Conservation (phyloP, 345 rosid genomes). For the Dipteronia sinensis region DNA sequence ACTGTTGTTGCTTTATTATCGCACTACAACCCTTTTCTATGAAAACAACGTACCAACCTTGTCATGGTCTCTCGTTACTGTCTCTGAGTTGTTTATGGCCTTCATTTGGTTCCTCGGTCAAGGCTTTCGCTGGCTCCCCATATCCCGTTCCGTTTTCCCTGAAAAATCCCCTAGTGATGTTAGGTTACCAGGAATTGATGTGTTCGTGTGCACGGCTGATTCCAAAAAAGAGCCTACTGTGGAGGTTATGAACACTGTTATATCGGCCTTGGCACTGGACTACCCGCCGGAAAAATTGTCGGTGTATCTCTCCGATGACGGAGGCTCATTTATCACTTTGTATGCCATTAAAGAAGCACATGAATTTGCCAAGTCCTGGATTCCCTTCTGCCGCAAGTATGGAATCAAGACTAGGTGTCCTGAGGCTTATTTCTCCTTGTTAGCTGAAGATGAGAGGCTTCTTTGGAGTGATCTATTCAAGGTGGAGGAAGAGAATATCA, state of each 20-base stretch:
- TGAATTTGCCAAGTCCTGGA: conserved; percentile 43
- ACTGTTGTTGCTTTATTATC: conserved; percentile 23
- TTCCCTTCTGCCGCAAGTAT: conserved; percentile 45
- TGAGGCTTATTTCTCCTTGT: conserved; percentile 31
- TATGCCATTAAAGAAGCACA: conserved; percentile 41
- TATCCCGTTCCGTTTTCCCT: conserved; percentile 30
- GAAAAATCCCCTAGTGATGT: conserved; percentile 24
- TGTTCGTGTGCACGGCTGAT: conserved; percentile 55
- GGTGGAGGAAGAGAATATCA: conserved; percentile 21
- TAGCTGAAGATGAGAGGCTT: conserved; percentile 20
- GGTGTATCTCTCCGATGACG: conserved; percentile 58
- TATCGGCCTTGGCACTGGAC: conserved; percentile 55
- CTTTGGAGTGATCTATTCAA: conserved; percentile 3
- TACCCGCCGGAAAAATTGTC: conserved; percentile 51
- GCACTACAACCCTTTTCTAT: not conserved
- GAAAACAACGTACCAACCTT: not conserved
- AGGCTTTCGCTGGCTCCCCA: conserved; percentile 42
- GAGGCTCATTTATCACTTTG: conserved; percentile 40
- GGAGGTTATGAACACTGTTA: conserved; percentile 47
- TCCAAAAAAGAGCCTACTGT: conserved; percentile 50
- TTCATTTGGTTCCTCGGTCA: conserved; percentile 44
- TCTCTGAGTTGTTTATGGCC: conserved; percentile 28
- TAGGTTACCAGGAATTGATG: conserved; percentile 46
- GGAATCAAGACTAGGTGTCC: conserved; percentile 37
- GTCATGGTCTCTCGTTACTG: conserved; percentile 29